Base-by-base conservation (phyloP, 2,329 filamentous ascomycete genomes). In the Aspergillus texensis region DNA sequence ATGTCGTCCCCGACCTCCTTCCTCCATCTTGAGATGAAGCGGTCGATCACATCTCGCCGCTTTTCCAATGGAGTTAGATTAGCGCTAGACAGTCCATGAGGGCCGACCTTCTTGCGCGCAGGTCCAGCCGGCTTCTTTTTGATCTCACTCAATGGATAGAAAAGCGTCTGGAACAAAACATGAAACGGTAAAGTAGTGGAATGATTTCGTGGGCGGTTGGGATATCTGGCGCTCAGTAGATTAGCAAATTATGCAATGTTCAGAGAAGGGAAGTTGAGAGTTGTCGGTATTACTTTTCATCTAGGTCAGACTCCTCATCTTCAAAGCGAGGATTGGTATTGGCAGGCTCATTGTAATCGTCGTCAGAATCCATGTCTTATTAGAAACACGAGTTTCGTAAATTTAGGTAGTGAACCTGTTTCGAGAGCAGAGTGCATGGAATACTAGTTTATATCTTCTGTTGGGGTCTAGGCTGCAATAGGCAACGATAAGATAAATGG, bases 1-100 rank as follows among this genome's bases (percentile, higher is more conserved):
- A 99, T 92, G 77, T 99, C 95, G 70, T 92, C 82, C 30, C 95
- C 95, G 26, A 97, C 94, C 65, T 97, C 89, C 61, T 88, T 88
- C 45, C 94, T 88, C 95, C 95, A 99, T 75, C 88, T 86, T 16
- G 86, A 85, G 69, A 99, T 92, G 80, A 97, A 99, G 9, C 90
- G 85, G 61, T 94, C 88, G 67, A 99, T 93, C 68, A 97, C 91
- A 70, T 89, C 87, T 0, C 91, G 87, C 43, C 93, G 88, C 65
- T 91, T 86, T 75, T 97, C 93, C 68, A 94, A 88, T 0, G 92
- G 89, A 4, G 88, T 89, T 10, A 88, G 81, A 59, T 85, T 87
- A 6, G 71, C 61, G 6, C 72, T 65, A 9, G 68, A 65, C 64
- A 74, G 68, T 3, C 88, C 87, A 67, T 88, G 82, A 0, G 87